Evolutionary conservation across 1,284 basidiomycete genomes (phyloP).

Genomic region (Apiotrichum montevideense): DNA sequence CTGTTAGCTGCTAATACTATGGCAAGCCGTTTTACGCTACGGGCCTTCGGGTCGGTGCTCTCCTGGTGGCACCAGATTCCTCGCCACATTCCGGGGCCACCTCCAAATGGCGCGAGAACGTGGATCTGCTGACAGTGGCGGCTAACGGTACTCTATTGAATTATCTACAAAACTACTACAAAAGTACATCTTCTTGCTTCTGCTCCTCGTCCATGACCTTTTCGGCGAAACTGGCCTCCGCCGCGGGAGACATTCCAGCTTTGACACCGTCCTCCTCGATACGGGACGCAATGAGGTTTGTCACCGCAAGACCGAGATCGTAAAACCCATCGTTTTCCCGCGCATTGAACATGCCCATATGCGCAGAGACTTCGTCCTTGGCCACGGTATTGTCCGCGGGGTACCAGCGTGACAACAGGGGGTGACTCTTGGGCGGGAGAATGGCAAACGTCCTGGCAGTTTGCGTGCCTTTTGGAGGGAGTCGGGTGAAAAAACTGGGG

Average conservation of each 20-base stretch:
- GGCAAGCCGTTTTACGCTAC: too few species aligned
- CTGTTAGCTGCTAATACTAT: too few species aligned
- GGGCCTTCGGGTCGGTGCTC: too few species aligned
- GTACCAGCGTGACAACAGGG: constrained; percentile 55
- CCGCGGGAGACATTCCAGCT: background rate
- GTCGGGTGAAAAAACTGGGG: constrained; percentile 65
- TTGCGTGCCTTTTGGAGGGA: constrained; percentile 58
- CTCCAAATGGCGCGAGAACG: too few species aligned
- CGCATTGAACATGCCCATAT: constrained; percentile 80
- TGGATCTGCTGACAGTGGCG: too few species aligned
- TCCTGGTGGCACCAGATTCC: too few species aligned
- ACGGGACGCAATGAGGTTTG: constrained; percentile 38
- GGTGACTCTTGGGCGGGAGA: constrained; percentile 57
- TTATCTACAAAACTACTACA: background rate
- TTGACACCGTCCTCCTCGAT: constrained; percentile 38
- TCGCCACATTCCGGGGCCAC: too few species aligned
- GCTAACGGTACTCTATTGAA: background rate
- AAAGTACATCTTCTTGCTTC: background rate
- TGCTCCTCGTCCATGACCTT: background rate
- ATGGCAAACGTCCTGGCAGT: constrained; percentile 66
- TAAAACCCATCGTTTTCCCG: constrained; percentile 86
- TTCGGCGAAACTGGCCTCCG: background rate
- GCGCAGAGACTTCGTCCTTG: constrained; percentile 74
- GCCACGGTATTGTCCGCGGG: constrained; percentile 62
- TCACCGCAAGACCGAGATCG: constrained; percentile 65